Evolutionary conservation across 2,329 filamentous ascomycete species (phyloP), one percentile per base, ranked within the genome.

Genomic region (Phialophora chinensis): DNA sequence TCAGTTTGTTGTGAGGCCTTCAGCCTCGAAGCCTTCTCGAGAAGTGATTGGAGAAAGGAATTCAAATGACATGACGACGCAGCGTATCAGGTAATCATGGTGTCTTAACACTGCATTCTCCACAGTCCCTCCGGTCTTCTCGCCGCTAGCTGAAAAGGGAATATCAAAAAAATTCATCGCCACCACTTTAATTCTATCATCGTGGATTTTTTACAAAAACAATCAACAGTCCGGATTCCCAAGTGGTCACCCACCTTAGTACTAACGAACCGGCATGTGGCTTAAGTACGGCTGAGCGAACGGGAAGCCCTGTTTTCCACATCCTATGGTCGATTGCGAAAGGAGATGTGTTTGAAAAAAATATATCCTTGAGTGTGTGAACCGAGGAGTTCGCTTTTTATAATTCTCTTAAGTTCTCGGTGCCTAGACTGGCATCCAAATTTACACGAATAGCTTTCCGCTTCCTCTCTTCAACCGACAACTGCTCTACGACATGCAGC

Each of bases 311-410:
- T 35, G 33, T 35, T 35, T 35, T 35, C 33, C 33, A 35, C 33
- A 11, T 35, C 33, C 33, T 35, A 35, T 35, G 33, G 33, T 35
- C 33, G 33, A 35, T 12, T 35, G 33, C 33, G 33, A 35, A 1
- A 35, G 11, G 33, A 35, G 0, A 2, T 4, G 2, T 35, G 10
- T 1, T 35, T 4, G 1, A 0, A 1, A 12, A 12, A 35, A 1
- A 0, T 35, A 35, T 12, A 35, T 35, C 1, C 33, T 12, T 35
- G 11, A 35, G 3, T 12, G 2, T 35, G 3, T 12, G 33, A 4
- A 12, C 33, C 33, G 33, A 0, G 33, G 10, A 0, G 33, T 33
- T 10, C 10, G 10, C 10, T 4, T 35, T 4, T 35, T 11, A 11
- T 35, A 1, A 35, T 35, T 11, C 31, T 11, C 1, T 35, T 4